Evolutionary conservation across 2,329 filamentous ascomycete genomes (phyloP), one percentile per base, ranked within the genome.

Genomic region (Xylaria sp.): DNA sequence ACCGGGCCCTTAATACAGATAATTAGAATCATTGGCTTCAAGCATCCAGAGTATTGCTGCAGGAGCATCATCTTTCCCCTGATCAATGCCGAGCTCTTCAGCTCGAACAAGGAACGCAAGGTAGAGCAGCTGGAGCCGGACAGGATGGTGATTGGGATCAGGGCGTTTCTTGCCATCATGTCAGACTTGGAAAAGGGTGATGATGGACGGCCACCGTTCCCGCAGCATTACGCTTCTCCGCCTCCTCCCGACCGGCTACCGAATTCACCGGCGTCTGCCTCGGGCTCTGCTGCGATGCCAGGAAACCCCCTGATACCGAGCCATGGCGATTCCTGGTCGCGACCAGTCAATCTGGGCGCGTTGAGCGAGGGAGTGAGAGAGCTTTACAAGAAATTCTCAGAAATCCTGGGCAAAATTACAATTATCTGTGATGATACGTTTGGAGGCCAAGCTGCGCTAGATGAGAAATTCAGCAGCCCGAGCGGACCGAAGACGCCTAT

Each of bases 381-480:
- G 40, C 94, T 91, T 68, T 97, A 97, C 71, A 80, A 87, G 49
- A 88, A 89, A 48, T 99, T 99, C 64, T 97, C 93, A 69, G 91
- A 96, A 69, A 93, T 99, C 20, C 77, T 99, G 7, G 94, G 93
- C 21, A 95, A 96, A 69, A 95, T 99, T 51, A 96, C 92, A 2
- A 89, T 97, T 41, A 88, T 97, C 29, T 99, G 94, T 72, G 94
- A 99, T 71, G 94, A 96, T 65, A 90, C 93, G 0, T 99, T 99
- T 74, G 95, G 94, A 47, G 94, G 94, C 0, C 94, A 99, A 74
- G 94, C 93, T 26, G 91, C 91, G 0, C 74, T 97, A 44, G 94
- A 99, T 67, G 95, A 99, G 71, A 97, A 97, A 68, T 96, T 97
- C 69, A 90, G 84, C 56, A 87, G 89, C 42, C 85, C 89, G 7